Percentiles rank a stretch among this genome's conserved stretches.
phyloP scores from a whole-genome alignment of 371 early-diverging fungal genomes.

The Saksenaea vasiformis region DNA sequence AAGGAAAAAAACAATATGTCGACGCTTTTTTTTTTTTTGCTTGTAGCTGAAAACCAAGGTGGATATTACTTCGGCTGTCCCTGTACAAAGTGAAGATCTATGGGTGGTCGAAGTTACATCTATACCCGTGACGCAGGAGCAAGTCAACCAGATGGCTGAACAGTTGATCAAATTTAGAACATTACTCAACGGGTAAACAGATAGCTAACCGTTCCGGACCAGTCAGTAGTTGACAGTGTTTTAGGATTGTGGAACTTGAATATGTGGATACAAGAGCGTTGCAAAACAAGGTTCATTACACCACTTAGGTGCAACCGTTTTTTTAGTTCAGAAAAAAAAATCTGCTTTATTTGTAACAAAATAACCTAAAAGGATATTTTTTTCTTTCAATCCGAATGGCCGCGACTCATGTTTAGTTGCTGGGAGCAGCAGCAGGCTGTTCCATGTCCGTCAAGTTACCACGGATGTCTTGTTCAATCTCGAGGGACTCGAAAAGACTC shows the following conservation, averaged over 20 bases:
- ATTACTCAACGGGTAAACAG: slow-evolving; percentile 42
- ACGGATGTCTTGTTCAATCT: slow-evolving; percentile 90
- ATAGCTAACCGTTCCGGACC: no score
- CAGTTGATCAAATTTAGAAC: slow-evolving; percentile 43
- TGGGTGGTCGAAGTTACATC: slow-evolving; percentile 52
- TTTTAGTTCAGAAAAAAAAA: not conserved
- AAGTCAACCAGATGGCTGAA: slow-evolving; percentile 51
- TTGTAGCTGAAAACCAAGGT: slow-evolving; percentile 37
- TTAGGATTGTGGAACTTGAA: slow-evolving; percentile 48
- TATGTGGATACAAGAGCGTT: slow-evolving; percentile 50
- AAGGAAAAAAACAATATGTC: not conserved
- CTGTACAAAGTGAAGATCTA: slow-evolving; percentile 31
- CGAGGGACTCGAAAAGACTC: slow-evolving; percentile 93
- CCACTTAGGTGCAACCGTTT: slow-evolving; percentile 18
- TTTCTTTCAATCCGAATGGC: not conserved
- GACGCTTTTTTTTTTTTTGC: not conserved
- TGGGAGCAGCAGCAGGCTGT: slow-evolving; percentile 28
- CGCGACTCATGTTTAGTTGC: slow-evolving; percentile 14
- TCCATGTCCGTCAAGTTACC: slow-evolving; percentile 78
- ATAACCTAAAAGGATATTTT: slow-evolving; percentile 4
- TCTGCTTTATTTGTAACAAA: slow-evolving; percentile 5
- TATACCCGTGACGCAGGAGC: slow-evolving; percentile 45
- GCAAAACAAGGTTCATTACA: slow-evolving; percentile 49
- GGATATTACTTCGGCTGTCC: slow-evolving; percentile 32
- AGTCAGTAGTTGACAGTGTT: not conserved